These are phyloP conservation scores for Pythium brassicae DNA, from an alignment of 352 stramenopile species.

Conservation along the genomic window DNA sequence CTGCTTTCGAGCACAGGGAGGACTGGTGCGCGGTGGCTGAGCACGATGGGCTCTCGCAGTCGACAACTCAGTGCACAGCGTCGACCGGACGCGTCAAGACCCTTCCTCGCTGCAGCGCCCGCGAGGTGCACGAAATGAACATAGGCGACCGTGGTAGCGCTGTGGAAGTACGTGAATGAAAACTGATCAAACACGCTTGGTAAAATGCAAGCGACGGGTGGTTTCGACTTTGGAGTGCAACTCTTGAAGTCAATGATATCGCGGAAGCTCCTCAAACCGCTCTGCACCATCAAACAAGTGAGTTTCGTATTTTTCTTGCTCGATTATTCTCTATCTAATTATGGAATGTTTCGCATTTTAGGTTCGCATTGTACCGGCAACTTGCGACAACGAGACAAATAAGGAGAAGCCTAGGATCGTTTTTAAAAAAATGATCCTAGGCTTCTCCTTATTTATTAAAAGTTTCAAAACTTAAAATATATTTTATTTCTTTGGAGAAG, in stretches of 20 bases:
- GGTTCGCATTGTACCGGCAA: background rate
- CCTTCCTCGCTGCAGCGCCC: background rate
- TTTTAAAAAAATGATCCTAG: too few relatives aligned
- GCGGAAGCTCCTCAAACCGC: conserved; percentile 7
- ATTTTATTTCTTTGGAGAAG: too few relatives aligned
- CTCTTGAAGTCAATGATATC: conserved; percentile 13
- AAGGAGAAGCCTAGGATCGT: conserved; percentile 15
- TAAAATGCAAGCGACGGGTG: background rate
- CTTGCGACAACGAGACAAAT: conserved; percentile 20
- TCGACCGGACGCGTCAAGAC: too few relatives aligned
- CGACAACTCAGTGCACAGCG: background rate
- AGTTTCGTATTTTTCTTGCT: background rate
- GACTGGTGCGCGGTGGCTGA: background rate
- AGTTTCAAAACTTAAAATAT: too few relatives aligned
- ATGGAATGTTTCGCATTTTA: conserved; percentile 1
- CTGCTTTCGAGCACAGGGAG: background rate
- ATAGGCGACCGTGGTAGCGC: background rate
- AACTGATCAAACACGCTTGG: background rate
- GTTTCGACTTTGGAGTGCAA: background rate
- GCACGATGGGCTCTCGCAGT: background rate
- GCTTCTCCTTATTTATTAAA: too few relatives aligned
- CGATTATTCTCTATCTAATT: background rate
- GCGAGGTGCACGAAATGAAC: background rate
- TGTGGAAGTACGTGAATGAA: background rate
- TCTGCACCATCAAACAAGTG: conserved; percentile 19